A percentile compares a stretch with the other conserved stretches of the same genome.
Evolutionary conservation across 768 basidiomycete species (phyloP).

Genomic region (Mycena albidolilacea): DNA sequence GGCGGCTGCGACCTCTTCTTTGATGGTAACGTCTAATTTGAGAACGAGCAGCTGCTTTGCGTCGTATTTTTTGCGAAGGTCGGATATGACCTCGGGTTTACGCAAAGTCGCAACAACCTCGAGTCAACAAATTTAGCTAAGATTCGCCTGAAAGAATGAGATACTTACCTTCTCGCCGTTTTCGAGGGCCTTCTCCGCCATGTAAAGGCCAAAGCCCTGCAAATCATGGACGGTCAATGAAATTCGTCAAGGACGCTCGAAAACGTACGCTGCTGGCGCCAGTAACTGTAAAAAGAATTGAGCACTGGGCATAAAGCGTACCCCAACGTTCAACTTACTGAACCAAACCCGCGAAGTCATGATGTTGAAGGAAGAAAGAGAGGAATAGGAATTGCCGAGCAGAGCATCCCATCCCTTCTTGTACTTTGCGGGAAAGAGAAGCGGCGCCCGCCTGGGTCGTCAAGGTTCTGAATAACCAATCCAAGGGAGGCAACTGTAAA

Average conservation of each 20-base stretch:
- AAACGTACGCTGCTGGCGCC: constrained; percentile 36
- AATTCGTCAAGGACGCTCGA: not conserved
- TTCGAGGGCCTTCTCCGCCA: constrained; percentile 38
- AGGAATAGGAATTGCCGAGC: not conserved
- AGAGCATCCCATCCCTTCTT: not conserved
- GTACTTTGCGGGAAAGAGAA: not conserved
- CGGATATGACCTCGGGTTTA: constrained; percentile 50
- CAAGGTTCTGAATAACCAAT: constrained; percentile 8
- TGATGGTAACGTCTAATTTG: constrained; percentile 55
- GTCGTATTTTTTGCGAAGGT: constrained; percentile 45
- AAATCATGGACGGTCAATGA: not conserved
- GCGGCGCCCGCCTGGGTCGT: not conserved
- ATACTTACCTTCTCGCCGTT: constrained; percentile 34
- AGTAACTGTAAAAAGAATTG: constrained; percentile 20
- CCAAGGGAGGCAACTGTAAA: not conserved
- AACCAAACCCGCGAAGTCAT: constrained; percentile 39
- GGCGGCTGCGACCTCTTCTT: constrained; percentile 48
- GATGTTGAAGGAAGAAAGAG: not conserved
- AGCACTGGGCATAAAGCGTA: not conserved
- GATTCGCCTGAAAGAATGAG: not conserved
- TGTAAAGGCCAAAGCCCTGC: constrained; percentile 36
- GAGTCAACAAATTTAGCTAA: not conserved
- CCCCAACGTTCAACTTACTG: constrained; percentile 16
- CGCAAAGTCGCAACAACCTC: constrained; percentile 57
- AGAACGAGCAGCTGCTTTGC: constrained; percentile 53